phyloP scores from a whole-genome alignment of 148 eudicot species.

The Heliosperma pusillum region DNA sequence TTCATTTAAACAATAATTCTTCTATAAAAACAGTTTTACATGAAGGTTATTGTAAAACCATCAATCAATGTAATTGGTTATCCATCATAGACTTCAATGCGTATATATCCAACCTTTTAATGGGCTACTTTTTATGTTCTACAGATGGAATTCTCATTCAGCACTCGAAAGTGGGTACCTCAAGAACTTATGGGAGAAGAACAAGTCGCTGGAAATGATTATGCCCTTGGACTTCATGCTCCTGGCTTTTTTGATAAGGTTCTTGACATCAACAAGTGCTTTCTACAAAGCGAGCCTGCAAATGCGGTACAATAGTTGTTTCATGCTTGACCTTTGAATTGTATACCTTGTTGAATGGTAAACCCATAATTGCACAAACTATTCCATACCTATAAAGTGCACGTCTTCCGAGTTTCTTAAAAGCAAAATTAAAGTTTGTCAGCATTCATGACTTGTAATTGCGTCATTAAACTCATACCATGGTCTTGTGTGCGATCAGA shows the following conservation, averaged over 20 bases:
- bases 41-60: too few species aligned
- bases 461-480: not conserved
- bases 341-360: slow-evolving; percentile 1
- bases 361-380: not conserved
- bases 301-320: slow-evolving; percentile 51
- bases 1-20: too few species aligned
- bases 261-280: slow-evolving; percentile 68
- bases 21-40: too few species aligned
- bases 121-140: slow-evolving; percentile 2
- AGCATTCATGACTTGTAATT: not conserved
- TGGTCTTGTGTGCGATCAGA: not conserved
- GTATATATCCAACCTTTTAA: slow-evolving; percentile 13
- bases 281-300: slow-evolving; percentile 83
- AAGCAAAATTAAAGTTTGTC: not conserved
- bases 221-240: slow-evolving; percentile 92
- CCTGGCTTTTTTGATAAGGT: slow-evolving; percentile 97
- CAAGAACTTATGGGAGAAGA: slow-evolving; percentile 45
- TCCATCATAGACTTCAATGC: not conserved
- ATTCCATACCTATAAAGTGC: not conserved
- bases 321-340: not conserved
- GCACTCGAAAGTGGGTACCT: slow-evolving; percentile 70
- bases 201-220: slow-evolving; percentile 35
- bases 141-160: slow-evolving; percentile 97
- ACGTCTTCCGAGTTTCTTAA: not conserved
- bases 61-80: too few species aligned